These are phyloP conservation scores for Arthrobotrys pseudoclavata DNA, from an alignment of 2,329 filamentous ascomycete species.

Conservation along the genomic window DNA sequence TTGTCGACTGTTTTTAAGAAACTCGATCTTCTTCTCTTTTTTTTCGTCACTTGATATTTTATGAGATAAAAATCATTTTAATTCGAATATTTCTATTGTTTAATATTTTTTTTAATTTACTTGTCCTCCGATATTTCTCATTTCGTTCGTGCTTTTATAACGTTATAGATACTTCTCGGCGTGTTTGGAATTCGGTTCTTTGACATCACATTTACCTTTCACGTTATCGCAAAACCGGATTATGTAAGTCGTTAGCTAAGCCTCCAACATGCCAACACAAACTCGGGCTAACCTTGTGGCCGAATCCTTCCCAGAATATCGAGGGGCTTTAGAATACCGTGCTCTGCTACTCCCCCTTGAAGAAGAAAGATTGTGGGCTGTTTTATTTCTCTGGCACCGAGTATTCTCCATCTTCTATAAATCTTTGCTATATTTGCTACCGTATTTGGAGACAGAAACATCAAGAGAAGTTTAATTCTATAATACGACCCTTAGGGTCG, in stretches of 20 bases:
- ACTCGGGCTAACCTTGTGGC: slow-evolving; percentile 22
- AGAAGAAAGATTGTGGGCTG: neutral
- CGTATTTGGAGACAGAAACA: neutral
- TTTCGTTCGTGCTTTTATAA: neutral
- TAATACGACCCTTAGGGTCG: slow-evolving; percentile 1
- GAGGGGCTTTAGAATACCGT: neutral
- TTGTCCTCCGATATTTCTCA: neutral
- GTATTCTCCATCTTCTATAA: neutral
- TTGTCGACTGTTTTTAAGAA: slow-evolving; percentile 6
- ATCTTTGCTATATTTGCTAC: neutral
- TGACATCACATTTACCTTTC: slow-evolving; percentile 6
- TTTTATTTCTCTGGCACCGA: too few species aligned
- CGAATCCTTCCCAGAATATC: slow-evolving; percentile 23
- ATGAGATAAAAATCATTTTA: neutral
- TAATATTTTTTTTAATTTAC: neutral
- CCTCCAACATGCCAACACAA: slow-evolving; percentile 44
- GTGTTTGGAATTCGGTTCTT: neutral
- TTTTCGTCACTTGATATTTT: neutral
- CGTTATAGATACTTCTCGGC: slow-evolving; percentile 36
- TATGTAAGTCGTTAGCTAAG: slow-evolving; percentile 41
- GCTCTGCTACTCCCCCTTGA: neutral
- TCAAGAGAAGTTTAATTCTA: neutral
- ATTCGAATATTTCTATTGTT: neutral
- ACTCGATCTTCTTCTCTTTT: slow-evolving; percentile 12
- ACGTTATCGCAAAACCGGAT: neutral